A percentile compares a stretch with the other conserved stretches of the same genome.
phyloP scores from a whole-genome alignment of 164 flowering plant genomes.

The Vitis rupestris region DNA sequence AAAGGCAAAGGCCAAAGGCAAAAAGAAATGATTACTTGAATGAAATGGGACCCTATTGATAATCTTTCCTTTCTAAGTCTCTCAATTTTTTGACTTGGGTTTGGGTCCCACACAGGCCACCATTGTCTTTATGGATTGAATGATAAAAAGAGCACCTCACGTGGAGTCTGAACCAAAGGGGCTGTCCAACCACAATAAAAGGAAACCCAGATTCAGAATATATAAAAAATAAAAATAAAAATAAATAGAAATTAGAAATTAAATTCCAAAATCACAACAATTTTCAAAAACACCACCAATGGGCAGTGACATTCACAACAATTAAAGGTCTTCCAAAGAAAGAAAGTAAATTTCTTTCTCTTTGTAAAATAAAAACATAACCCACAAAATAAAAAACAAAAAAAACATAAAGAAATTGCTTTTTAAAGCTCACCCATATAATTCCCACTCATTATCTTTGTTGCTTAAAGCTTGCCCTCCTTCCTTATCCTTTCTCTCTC shows the following conservation, averaged over 20 bases:
- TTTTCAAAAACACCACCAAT: background rate
- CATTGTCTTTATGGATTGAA: constrained; percentile 70
- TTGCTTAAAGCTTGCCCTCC: constrained; percentile 43
- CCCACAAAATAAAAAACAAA: background rate
- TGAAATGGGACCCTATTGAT: constrained; percentile 35
- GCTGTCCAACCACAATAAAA: constrained; percentile 55
- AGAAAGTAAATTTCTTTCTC: background rate
- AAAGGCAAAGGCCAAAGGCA: constrained; percentile 29
- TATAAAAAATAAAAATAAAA: background rate
- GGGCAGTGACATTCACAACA: background rate
- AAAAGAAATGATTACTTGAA: constrained; percentile 53
- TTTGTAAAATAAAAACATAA: background rate
- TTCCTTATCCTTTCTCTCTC: constrained; percentile 24
- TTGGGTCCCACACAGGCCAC: constrained; percentile 43
- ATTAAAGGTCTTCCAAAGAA: background rate
- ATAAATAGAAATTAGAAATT: background rate
- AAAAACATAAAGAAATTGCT: constrained; percentile 20
- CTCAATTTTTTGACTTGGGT: constrained; percentile 45
- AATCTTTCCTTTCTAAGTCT: constrained; percentile 27
- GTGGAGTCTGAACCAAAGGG: constrained; percentile 71
- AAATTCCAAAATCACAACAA: background rate
- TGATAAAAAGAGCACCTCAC: constrained; percentile 77
- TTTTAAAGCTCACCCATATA: constrained; percentile 59
- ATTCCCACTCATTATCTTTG: constrained; percentile 73
- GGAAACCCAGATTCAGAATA: constrained; percentile 6